Evolutionary conservation across 192 early-diverging fungal genomes (phyloP).

Genomic region (Linnemannia elongata): DNA sequence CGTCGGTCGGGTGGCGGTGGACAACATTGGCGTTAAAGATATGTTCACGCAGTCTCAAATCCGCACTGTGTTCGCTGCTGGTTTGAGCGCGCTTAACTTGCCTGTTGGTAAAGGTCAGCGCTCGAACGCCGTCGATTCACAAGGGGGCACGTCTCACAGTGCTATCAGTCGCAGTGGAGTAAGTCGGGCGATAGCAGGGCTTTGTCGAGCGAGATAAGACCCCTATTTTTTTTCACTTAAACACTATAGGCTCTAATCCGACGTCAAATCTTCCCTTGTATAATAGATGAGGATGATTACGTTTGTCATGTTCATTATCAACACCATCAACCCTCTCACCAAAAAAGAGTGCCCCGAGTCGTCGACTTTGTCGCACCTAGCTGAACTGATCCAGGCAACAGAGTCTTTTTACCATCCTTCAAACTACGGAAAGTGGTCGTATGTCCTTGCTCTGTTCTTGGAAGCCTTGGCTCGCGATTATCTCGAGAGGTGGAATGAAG

Average conservation of each 20-base stretch:
- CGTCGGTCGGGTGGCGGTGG: slow-evolving; percentile 75
- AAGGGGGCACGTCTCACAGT: slow-evolving; percentile 59
- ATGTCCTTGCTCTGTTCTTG: slow-evolving; percentile 77
- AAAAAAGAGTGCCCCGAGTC: slow-evolving; percentile 58
- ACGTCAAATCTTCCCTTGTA: neutral
- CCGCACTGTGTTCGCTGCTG: slow-evolving; percentile 67
- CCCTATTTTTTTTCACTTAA: neutral
- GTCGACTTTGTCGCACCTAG: slow-evolving; percentile 72
- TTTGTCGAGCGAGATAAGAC: neutral
- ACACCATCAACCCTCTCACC: slow-evolving; percentile 73
- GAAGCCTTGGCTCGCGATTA: slow-evolving; percentile 77
- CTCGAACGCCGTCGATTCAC: slow-evolving; percentile 62
- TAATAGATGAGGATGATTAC: slow-evolving; percentile 42
- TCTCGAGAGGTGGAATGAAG: slow-evolving; percentile 70
- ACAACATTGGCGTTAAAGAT: slow-evolving; percentile 60
- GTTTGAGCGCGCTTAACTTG: slow-evolving; percentile 63
- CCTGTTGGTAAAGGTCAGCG: slow-evolving; percentile 67
- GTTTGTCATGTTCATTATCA: slow-evolving; percentile 86
- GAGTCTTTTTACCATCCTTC: slow-evolving; percentile 94
- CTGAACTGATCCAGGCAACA: slow-evolving; percentile 83
- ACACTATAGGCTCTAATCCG: neutral
- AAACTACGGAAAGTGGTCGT: slow-evolving; percentile 91
- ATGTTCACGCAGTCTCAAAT: slow-evolving; percentile 74
- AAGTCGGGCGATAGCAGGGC: slow-evolving; percentile 26
- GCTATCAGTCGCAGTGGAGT: slow-evolving; percentile 56